Base-by-base conservation (phyloP, 106 monocot genomes). In the Triglochin maritima region DNA sequence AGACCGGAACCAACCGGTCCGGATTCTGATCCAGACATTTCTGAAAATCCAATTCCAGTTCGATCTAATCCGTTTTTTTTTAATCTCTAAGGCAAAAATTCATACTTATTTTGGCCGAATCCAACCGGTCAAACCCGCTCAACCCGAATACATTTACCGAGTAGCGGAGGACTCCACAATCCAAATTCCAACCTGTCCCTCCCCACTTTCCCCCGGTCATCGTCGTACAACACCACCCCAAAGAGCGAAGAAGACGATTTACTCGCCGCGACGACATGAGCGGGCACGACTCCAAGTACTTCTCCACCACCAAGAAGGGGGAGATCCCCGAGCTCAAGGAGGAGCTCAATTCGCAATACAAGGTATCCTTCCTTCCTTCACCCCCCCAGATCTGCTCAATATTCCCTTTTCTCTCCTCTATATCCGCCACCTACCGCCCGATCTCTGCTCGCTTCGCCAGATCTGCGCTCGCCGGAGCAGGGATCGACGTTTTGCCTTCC, bases 241-340 rank as follows among this genome's bases (percentile, higher is more conserved):
- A 11, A 11, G 52, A 0, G 0, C 9, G 52, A 11, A 2, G 52
- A 52, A 11, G 52, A 52, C 52, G 52, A 52, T 0, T 0, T 1
- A 11, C 9, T 1, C 9, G 52, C 9, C 9, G 1, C 8, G 45
- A 59, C 2, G 61, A 68, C 60, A 96, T 96, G 95, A 96, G 95
- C 74, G 95, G 95, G 41, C 95, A 96, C 76, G 95, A 96, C 49
- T 96, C 95, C 62, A 96, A 96, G 83, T 96, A 96, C 85, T 96
- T 96, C 83, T 96, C 95, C 3, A 90, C 95, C 49, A 96, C 95
- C 70, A 96, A 96, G 87, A 96, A 96, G 81, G 95, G 95, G 53
- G 95, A 96, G 90, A 96, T 96, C 77, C 95, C 95, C 15, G 95
- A 96, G 82, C 95, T 96, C 77, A 96, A 96, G 79, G 95, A 96